Base-by-base conservation (phyloP, 2,329 filamentous ascomycete genomes). In the Fusarium kyushuense region DNA sequence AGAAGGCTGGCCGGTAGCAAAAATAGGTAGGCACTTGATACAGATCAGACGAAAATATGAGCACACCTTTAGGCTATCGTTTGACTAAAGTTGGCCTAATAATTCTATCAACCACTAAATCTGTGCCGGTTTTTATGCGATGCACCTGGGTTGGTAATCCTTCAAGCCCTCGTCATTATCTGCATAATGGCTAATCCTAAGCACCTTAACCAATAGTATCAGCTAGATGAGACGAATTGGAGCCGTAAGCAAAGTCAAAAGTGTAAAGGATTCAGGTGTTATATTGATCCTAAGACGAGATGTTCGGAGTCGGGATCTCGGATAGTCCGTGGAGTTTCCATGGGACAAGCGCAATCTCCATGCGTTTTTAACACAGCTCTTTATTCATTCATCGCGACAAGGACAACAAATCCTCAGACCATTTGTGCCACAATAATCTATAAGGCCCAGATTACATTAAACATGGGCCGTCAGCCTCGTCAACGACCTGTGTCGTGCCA, bases 401-500 rank as follows among this genome's bases (percentile, higher is more conserved):
- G 30, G n/a, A 21, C 47, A 55, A 32, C 51, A 54, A 38, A 30
- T 41, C 36, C 47, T 25, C 14, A 42, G 23, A 42, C 13, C 10
- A 48, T 35, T 48, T n/a, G 21, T 33, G 21, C 21, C 14, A 49
- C 23, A 58, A 17, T 29, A 11, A 9, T 11, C 10, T n/a, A 29
- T 58, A 43, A 21, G 21, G 14, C 10, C 5, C 29, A 48, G 16
- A 40, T 45, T 23, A 43, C 19, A 61, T 32, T 47, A 25, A 25
- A 51, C 11, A 78, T 78, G 76, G 76, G 73, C 33, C 73, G 75
- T 29, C 75, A 78, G 67, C 72, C 76, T 54, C 76, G 77, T 59
- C 76, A 77, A 58, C 74, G 77, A 16, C 76, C 77, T 36, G 72
- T 79, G 38, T 79, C 77, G 36, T 79, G 77, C 51, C 73, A 76